Percentiles rank a stretch among this genome's conserved stretches.
Conservation (phyloP, 495 filamentous ascomycete species). For the Talaromyces stipitatus region DNA sequence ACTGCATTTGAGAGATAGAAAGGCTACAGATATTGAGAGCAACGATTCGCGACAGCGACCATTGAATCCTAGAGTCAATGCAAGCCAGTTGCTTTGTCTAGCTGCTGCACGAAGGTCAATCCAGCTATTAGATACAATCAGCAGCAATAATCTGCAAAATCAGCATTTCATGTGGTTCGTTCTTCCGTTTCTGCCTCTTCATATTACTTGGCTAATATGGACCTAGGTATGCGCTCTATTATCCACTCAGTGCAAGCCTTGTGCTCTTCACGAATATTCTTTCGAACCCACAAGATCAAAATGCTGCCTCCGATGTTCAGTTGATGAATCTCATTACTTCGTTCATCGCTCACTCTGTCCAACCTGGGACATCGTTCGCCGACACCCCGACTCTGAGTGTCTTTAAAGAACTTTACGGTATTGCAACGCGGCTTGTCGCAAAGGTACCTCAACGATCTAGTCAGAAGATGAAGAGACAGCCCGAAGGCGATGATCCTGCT, state of each 20-base stretch:
- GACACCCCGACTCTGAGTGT: slow-evolving; percentile 1
- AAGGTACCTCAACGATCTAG: not conserved
- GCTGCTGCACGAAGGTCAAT: slow-evolving; percentile 2
- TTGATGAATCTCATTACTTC: not conserved
- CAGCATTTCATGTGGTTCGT: slow-evolving; percentile 6
- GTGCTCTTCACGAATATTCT: slow-evolving; percentile 3
- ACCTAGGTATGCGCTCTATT: not conserved
- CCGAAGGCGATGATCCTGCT: not conserved
- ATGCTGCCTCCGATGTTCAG: slow-evolving; percentile 2
- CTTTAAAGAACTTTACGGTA: slow-evolving; percentile 2
- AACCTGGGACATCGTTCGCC: slow-evolving; percentile 1
- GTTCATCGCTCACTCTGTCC: not conserved
- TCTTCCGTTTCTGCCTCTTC: not conserved
- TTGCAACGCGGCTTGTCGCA: not conserved
- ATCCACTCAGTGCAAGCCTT: slow-evolving; percentile 2
- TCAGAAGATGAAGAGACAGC: not conserved
- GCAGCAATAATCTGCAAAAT: slow-evolving; percentile 1
- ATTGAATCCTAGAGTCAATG: not conserved
- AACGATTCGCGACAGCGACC: not conserved
- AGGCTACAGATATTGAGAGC: not conserved
- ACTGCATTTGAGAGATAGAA: not conserved
- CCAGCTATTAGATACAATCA: slow-evolving; percentile 1
- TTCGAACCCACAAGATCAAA: slow-evolving; percentile 1
- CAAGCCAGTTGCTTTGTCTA: slow-evolving; percentile 5
- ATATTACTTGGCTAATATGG: not conserved